Base-by-base conservation (phyloP, 2,329 filamentous ascomycete species). In the Cryphonectria carpinicola region DNA sequence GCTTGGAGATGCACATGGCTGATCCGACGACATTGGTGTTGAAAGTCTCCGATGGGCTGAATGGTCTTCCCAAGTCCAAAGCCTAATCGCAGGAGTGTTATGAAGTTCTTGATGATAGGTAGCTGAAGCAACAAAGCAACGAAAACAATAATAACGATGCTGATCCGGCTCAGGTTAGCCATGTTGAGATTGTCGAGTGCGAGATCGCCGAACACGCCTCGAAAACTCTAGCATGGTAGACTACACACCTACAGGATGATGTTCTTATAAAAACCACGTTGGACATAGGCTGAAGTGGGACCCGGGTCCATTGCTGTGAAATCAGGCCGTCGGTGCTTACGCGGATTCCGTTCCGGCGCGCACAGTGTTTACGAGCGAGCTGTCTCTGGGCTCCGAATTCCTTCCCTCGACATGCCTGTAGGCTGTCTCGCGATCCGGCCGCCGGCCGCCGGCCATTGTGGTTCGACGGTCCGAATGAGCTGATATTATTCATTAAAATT, bases 11-110 rank as follows among this genome's bases (percentile, higher is more conserved):
- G 70, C n/a, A 73, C 70, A 58, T 79, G 69, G 22, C 75, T 63
- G 19, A 79, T 75, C 39, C 78, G 74, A 2, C 74, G 77, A 63
- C 77, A 79, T 13, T 72, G 71, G 71, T 79, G 78, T 28, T 77
- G 75, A 56, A 79, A 79, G 54, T 77, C 74, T 60, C 71, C 69
- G 22, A 79, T 71, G 11, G 76, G 76, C 66, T 78, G 76, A 32
- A 76, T 65, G 0, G 67, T 73, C 68, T 71, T 75, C 19, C 75
- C 76, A n/a, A 78, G 63, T 0, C 76, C 77, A 6, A 76, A 49
- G 56, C 67, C 73, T 13, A 78, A 54, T 56, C 65, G 71, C 25
- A 78, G 66, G 19, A 75, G 43, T 11, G 46, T 54, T 17, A 60
- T n/a, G 35, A 63, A 43, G 10, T 63, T 70, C 19, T 41, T 32